Base-by-base conservation (phyloP, 2,329 filamentous ascomycete genomes). In the Aspergillus eucalypticola region DNA sequence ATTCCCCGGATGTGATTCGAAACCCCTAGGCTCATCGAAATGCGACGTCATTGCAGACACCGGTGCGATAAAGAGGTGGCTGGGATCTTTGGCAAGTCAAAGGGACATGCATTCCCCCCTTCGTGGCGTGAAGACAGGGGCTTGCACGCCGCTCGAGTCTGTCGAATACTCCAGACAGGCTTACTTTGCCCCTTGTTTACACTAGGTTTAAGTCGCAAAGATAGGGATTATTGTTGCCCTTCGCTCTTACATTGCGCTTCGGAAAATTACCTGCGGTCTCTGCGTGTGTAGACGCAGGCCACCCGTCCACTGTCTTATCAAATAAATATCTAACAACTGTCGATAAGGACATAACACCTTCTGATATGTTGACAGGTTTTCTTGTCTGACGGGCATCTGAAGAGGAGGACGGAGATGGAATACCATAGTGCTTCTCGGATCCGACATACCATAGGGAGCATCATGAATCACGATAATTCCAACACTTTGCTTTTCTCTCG, bases 71-170 rank as follows among this genome's bases (percentile, higher is more conserved):
- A 8, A 15, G 25, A 32, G 25, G 25, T 19, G 46, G 46, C 8
- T 29, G 25, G 46, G 46, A 32, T 50, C 25, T 50, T 21, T 32
- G 4, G n/a, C 46, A 17, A 29, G 25, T 29, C 46, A 50, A 29
- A 13, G 17, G 19, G 15, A 7, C 23, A 41, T 15, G 19, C 53
- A 55, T 55, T 55, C 53, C 52, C n/a, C 51, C 53, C 53, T 55
- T 55, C 39, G 53, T 55, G 13, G 25, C 39, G 23, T 25, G 27
- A 25, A 55, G 29, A 42, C 53, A 55, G 53, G 53, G 53, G 50
- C 5, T 41, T 23, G 17, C 51, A 3, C 38, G 13, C 15, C n/a
- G 19, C 23, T 8, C 46, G n/a, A 10, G 46, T 15, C 25, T 32
- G 46, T 32, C 23, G 25, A 50, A 50, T 50, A 19, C 46, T 27